phyloP scores from a whole-genome alignment of 306 rosid genomes.

The Potentilla sterilis region DNA sequence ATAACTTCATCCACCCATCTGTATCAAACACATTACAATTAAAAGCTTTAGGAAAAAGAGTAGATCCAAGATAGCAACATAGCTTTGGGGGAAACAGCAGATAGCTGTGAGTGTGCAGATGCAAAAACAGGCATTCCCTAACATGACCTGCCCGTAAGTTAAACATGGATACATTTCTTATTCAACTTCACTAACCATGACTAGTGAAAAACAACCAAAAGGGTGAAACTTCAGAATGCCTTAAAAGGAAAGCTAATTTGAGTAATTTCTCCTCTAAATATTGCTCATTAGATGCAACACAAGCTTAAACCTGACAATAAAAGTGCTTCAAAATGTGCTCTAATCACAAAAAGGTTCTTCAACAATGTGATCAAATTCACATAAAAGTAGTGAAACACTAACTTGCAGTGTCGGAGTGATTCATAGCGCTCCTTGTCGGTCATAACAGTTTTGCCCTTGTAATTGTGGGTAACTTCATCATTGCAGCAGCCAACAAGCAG shows the following conservation, averaged over 20 bases:
- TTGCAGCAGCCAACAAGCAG: constrained; percentile 92
- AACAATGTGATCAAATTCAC: background rate
- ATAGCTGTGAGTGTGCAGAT: background rate
- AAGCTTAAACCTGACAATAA: background rate
- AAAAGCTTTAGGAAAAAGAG: background rate
- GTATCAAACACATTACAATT: constrained; percentile 21
- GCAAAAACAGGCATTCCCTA: background rate
- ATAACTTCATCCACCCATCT: constrained; percentile 99
- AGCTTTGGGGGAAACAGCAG: background rate
- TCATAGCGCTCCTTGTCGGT: constrained; percentile 86
- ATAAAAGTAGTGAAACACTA: background rate
- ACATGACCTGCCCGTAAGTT: background rate
- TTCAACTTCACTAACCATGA: background rate
- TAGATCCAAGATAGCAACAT: background rate
- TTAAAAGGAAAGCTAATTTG: background rate
- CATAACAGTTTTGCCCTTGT: constrained; percentile 96
- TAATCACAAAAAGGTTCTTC: no score
- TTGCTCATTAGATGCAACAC: background rate
- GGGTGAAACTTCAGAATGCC: background rate
- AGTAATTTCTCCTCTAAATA: background rate
- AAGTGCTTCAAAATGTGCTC: no score
- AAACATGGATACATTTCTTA: background rate
- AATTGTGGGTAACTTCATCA: constrained; percentile 79
- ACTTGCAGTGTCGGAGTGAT: constrained; percentile 98
- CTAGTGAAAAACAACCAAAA: background rate